Evolutionary conservation across 2,329 filamentous ascomycete genomes (phyloP).

Genomic region (Fusarium napiforme): DNA sequence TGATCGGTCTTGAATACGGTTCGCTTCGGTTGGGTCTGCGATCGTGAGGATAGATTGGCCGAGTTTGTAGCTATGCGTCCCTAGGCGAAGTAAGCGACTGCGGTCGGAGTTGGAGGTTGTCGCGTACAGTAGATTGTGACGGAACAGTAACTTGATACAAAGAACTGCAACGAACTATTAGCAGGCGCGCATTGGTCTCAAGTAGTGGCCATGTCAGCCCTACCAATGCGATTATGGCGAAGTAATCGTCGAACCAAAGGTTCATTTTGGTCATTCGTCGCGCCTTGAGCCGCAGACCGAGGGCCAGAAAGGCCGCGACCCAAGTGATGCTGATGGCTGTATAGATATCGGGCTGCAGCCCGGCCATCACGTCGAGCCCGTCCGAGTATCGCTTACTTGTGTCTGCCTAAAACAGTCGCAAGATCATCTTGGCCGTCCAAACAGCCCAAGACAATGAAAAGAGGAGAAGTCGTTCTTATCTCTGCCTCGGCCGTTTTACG

Average conservation of each 20-base stretch:
- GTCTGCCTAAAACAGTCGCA: background rate
- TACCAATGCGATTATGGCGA: constrained; percentile 34
- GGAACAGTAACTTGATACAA: constrained; percentile 16
- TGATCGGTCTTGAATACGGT: constrained; percentile 2
- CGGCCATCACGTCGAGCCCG: constrained; percentile 26
- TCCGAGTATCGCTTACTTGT: too few relatives aligned
- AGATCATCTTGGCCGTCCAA: background rate
- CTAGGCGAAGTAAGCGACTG: constrained; percentile 6
- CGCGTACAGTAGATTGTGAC: constrained; percentile 25
- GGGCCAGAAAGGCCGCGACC: constrained; percentile 22
- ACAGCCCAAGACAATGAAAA: background rate
- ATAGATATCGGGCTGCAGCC: constrained; percentile 37
- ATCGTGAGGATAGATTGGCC: constrained; percentile 14
- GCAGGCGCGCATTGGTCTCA: background rate
- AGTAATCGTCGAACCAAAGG: constrained; percentile 41
- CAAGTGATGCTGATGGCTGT: constrained; percentile 34
- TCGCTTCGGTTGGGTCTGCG: background rate
- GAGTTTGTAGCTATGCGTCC: constrained; percentile 29
- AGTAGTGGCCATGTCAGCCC: fast-evolving
- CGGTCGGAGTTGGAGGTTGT: too few relatives aligned
- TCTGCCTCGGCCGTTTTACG: background rate
- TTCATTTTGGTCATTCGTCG: constrained; percentile 36
- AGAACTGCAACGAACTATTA: background rate
- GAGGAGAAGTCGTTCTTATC: background rate
- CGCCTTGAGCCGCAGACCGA: constrained; percentile 32